These are phyloP conservation scores for Phytophthora ohioensis DNA, from an alignment of 352 stramenopile genomes.

Conservation along the genomic window DNA sequence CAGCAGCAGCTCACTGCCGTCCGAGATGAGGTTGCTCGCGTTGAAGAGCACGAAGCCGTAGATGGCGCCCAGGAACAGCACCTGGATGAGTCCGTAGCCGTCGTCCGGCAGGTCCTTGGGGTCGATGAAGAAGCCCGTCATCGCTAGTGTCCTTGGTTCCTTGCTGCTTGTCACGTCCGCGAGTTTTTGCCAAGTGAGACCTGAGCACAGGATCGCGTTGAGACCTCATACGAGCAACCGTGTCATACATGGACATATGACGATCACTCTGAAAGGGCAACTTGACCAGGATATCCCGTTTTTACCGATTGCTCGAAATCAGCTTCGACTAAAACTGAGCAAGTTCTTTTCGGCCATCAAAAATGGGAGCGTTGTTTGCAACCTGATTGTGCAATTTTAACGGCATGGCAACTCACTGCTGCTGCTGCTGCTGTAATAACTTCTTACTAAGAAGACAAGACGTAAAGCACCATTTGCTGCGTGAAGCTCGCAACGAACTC, in stretches of 20 bases:
- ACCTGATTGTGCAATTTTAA: too few relatives aligned
- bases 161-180: constrained; percentile 30
- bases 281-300: constrained; percentile 12
- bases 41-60: constrained; percentile 98
- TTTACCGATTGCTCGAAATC: constrained; percentile 40
- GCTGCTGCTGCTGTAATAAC: not conserved
- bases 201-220: not conserved
- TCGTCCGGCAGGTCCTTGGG: constrained; percentile 82
- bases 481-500: not conserved
- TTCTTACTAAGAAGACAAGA: too few relatives aligned
- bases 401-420: too few relatives aligned
- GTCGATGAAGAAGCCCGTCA: constrained; percentile 87
- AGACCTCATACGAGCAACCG: constrained; percentile 8
- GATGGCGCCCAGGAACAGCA: constrained; percentile 95
- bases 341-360: too few relatives aligned
- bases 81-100: constrained; percentile 85
- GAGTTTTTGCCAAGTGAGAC: constrained; percentile 48
- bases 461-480: too few relatives aligned
- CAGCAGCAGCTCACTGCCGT: constrained; percentile 98
- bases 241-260: not conserved
- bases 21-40: constrained; percentile 97
- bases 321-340: constrained; percentile 15
- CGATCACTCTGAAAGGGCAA: constrained; percentile 14
- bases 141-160: constrained; percentile 9
- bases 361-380: too few relatives aligned